These are phyloP conservation scores for Apiotrichum mycotoxinovorans DNA, from an alignment of 1,284 basidiomycete genomes.

Conservation along the genomic window DNA sequence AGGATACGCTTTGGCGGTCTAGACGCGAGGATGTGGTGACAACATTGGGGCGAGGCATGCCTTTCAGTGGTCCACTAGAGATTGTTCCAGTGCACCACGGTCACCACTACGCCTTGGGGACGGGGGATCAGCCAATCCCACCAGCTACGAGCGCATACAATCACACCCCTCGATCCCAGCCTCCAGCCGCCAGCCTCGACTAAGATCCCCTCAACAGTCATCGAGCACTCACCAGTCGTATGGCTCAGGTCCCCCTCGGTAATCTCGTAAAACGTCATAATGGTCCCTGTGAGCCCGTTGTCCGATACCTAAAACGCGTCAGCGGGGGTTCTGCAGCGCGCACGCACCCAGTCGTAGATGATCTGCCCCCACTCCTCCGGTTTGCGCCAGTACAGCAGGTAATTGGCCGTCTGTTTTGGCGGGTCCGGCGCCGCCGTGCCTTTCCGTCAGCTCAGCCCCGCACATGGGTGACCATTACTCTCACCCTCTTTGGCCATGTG, in stretches of 20 bases:
- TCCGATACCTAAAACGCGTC: conserved; percentile 45
- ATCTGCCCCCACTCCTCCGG: conserved; percentile 55
- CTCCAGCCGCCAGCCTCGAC: no score
- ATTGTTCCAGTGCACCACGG: no score
- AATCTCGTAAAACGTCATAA: conserved; percentile 58
- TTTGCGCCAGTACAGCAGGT: conserved; percentile 54
- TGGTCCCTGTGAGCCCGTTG: conserved; percentile 53
- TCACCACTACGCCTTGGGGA: no score
- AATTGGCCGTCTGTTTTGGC: conserved; percentile 42
- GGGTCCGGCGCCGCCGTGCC: conserved; percentile 45
- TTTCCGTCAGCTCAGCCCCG: conserved; percentile 1
- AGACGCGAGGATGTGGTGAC: no score
- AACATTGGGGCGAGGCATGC: no score
- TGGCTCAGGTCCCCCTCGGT: conserved; percentile 53
- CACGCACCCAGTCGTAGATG: conserved; percentile 55
- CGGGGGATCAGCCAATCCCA: no score
- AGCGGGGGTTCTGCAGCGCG: no score
- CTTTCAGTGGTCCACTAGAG: no score
- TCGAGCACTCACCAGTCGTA: conserved; percentile 38
- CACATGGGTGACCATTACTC: background rate
- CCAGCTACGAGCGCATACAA: no score
- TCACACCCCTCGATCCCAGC: no score
- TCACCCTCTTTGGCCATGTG: conserved; percentile 45
- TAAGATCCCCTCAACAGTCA: no score
- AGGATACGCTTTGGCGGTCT: no score